These are phyloP conservation scores for Nannizziopsis barbatae DNA, from an alignment of 2,329 filamentous ascomycete genomes.

Conservation along the genomic window DNA sequence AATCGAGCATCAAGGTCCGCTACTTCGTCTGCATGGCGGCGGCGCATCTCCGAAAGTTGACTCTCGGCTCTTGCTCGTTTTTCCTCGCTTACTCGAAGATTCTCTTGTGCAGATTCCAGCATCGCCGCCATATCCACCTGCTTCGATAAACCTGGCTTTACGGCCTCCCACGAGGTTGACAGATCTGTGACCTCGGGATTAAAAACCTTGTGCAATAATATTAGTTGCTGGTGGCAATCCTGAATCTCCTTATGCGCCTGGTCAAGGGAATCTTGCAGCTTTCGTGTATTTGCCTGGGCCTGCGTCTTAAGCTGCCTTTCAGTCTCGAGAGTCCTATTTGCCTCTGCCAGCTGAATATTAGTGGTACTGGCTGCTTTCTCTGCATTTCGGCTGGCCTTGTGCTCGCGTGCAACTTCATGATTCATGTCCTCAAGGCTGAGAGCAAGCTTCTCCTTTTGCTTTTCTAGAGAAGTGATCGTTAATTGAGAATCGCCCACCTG, in stretches of 20 bases:
- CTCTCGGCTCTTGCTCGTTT: conserved; percentile 70
- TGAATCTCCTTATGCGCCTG: conserved; percentile 68
- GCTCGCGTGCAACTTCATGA: conserved; percentile 80
- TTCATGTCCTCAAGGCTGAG: conserved; percentile 83
- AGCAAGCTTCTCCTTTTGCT: conserved; percentile 85
- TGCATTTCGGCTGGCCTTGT: conserved; percentile 77
- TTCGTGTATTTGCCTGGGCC: conserved; percentile 72
- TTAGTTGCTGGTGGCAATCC: conserved; percentile 67
- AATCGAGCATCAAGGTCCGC: conserved; percentile 52
- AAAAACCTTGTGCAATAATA: conserved; percentile 74
- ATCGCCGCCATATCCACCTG: conserved; percentile 70
- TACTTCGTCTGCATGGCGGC: conserved; percentile 60
- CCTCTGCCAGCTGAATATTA: conserved; percentile 74
- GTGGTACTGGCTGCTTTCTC: conserved; percentile 76
- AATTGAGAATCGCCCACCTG: conserved; percentile 80
- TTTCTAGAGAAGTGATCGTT: conserved; percentile 71
- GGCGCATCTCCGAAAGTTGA: conserved; percentile 67
- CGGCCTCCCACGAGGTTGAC: conserved; percentile 56
- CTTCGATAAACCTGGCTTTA: conserved; percentile 55
- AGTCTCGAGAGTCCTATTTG: conserved; percentile 78
- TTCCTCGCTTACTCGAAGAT: conserved; percentile 70
- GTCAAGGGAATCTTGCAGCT: conserved; percentile 68
- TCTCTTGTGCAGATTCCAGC: conserved; percentile 78
- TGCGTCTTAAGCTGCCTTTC: conserved; percentile 77
- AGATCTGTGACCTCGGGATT: conserved; percentile 60